These are phyloP conservation scores for Metahyphopichia silvanorum DNA, from an alignment of 805 yeast genomes.

Conservation along the genomic window DNA sequence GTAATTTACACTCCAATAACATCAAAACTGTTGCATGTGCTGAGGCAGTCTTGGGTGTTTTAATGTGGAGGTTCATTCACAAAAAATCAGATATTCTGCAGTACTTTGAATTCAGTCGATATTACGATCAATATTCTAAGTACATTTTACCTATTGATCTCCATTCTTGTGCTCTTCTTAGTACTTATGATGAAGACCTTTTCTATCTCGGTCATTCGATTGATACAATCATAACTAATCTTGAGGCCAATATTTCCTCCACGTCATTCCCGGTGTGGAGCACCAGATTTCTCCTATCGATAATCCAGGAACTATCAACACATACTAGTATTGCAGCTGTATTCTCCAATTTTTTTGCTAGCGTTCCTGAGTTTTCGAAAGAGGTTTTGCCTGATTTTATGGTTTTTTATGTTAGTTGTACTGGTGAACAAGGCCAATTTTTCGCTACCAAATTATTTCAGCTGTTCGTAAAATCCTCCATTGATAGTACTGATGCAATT, in stretches of 20 bases:
- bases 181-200: constrained; percentile 16
- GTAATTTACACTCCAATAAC: no score
- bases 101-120: constrained; percentile 16
- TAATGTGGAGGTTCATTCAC: constrained; percentile 24
- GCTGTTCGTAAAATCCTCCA: constrained; percentile 6
- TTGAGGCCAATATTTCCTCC: constrained; percentile 7
- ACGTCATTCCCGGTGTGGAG: constrained; percentile 24
- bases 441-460: constrained; percentile 8
- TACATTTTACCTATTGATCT: constrained; percentile 31
- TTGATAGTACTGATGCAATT: constrained; percentile 6
- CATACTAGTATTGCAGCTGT: constrained; percentile 27
- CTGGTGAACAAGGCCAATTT: constrained; percentile 8
- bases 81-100: constrained; percentile 13
- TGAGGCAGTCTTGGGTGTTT: constrained; percentile 40
- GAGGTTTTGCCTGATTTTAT: constrained; percentile 22
- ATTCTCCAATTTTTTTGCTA: constrained; percentile 25
- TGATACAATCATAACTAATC: constrained; percentile 8
- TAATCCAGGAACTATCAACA: constrained; percentile 28
- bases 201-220: constrained; percentile 11
- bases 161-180: constrained; percentile 29
- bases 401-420: constrained; percentile 16
- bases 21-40: constrained; percentile 22
- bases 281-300: constrained; percentile 23
- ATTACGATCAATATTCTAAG: constrained; percentile 10
- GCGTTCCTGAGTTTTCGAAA: constrained; percentile 11